Evolutionary conservation across 805 yeast species (phyloP), one percentile per base, ranked within the genome.

Genomic region (Starmerella sp.): DNA sequence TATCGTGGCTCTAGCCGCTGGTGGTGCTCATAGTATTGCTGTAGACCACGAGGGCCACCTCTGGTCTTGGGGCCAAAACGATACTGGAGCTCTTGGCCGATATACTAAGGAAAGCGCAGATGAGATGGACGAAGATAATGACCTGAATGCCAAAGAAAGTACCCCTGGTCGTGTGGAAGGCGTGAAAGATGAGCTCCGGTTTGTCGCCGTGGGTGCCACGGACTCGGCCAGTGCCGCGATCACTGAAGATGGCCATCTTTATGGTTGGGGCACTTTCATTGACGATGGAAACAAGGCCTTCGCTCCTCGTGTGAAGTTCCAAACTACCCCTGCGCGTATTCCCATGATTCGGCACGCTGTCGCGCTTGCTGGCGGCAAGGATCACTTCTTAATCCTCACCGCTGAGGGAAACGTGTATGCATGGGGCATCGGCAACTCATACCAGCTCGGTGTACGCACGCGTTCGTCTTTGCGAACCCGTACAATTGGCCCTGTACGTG

Each of bases 61-160:
- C n/a, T 93, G 97, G 96, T 85, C 96, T 3, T 93, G 99, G 99
- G 99, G 99, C 56, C 85, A 86, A 47, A 93, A 93, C 63, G 99
- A 93, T 65, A 82, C 89, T 57, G 88, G 84, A 38, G 97, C 86
- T 4, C 74, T 93, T 45, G 98, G 97, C 17, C 81, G 99, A 68
- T 86, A 84, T 63, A 77, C 86, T 0, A 95, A 84, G 59, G 74
- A 76, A 30, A 79, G 81, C 73, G 86, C 82, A 61, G 82, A 69
- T 3, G 75, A 66, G n/a, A 83, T 78, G 48, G 75, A 71, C 59
- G 71, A 81, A 52, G 91, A 84, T 64, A 95, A 95, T 34, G 95
- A 88, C 65, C 75, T 93, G 68, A 93, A 93, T 66, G 86, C 83
- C 59, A 75, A 77, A 5, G 98, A 93, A 68, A 85, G 96, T 1